Conservation (phyloP, 2,329 filamentous ascomycete species). For the Stylonectria norvegica region DNA sequence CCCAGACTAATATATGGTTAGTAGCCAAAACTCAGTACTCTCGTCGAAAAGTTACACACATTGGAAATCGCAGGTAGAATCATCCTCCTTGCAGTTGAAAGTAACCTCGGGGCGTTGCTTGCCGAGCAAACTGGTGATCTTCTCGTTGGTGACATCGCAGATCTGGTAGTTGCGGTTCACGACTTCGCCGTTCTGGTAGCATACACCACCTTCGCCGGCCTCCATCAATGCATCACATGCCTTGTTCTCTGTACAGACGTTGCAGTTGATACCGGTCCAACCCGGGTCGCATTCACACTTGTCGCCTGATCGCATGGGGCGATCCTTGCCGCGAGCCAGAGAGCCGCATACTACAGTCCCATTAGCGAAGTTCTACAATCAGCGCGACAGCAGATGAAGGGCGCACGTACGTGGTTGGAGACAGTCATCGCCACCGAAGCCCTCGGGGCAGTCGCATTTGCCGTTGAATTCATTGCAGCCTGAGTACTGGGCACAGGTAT, state of each 20-base stretch:
- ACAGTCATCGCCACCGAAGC: conserved; percentile 93
- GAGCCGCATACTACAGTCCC: conserved; percentile 70
- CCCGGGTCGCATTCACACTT: conserved; percentile 85
- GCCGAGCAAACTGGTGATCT: conserved; percentile 84
- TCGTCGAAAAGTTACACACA: conserved; percentile 59
- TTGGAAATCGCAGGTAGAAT: conserved; percentile 85
- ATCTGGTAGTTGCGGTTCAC: conserved; percentile 96
- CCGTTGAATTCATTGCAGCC: conserved; percentile 86
- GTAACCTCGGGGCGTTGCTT: conserved; percentile 88
- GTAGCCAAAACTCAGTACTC: not conserved
- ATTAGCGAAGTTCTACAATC: not conserved
- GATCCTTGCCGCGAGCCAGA: conserved; percentile 73
- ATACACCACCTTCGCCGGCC: conserved; percentile 75
- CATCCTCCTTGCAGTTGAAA: conserved; percentile 79
- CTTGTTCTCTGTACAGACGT: conserved; percentile 79
- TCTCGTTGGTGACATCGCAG: conserved; percentile 94
- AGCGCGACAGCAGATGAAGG: not conserved
- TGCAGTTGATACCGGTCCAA: conserved; percentile 97
- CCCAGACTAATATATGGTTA: conserved; percentile 66
- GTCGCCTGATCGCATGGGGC: conserved; percentile 67
- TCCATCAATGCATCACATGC: conserved; percentile 89
- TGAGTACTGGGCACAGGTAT: conserved; percentile 87
- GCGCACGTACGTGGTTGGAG: conserved; percentile 66
- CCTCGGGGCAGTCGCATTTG: conserved; percentile 86
- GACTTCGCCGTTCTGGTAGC: conserved; percentile 85